Percentiles rank a stretch among this genome's conserved stretches.
These are phyloP conservation scores for Echites panduratus DNA, from an alignment of 257 asterid genomes.

Conservation along the genomic window DNA sequence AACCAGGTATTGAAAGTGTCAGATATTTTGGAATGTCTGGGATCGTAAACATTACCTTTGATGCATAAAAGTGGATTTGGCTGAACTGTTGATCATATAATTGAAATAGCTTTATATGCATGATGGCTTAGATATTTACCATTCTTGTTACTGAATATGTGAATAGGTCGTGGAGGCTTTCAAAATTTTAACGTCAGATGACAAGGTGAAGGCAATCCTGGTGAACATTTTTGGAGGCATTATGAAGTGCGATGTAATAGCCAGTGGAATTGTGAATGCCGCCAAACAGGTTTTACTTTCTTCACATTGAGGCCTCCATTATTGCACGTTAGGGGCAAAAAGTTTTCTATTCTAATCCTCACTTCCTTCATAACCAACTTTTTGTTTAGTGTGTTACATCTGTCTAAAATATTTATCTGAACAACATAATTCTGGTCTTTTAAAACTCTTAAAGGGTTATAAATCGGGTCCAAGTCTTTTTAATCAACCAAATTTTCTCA, in stretches of 20 bases:
- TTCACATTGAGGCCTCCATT: constrained; percentile 1
- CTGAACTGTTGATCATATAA: background rate
- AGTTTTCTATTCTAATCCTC: background rate
- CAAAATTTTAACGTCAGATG: constrained; percentile 91
- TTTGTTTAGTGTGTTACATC: background rate
- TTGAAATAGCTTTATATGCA: background rate
- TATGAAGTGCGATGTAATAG: constrained; percentile 97
- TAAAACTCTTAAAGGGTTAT: background rate
- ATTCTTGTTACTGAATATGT: constrained; percentile 15
- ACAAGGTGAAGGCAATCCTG: constrained; percentile 91
- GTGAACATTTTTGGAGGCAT: constrained; percentile 99
- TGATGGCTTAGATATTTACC: constrained; percentile 8
- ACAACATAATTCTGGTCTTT: background rate
- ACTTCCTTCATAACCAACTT: background rate
- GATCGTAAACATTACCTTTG: background rate
- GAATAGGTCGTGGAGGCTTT: constrained; percentile 97
- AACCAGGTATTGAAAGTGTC: constrained; percentile 58
- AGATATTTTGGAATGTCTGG: no score
- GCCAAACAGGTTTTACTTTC: constrained; percentile 57
- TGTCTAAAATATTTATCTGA: background rate
- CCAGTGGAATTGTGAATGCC: constrained; percentile 98
- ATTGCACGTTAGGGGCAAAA: background rate
- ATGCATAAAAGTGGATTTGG: background rate
- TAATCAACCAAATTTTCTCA: background rate
- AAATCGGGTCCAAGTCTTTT: background rate